Conservation (phyloP, 2,329 filamentous ascomycete species). For the Cercospora brassicicola region DNA sequence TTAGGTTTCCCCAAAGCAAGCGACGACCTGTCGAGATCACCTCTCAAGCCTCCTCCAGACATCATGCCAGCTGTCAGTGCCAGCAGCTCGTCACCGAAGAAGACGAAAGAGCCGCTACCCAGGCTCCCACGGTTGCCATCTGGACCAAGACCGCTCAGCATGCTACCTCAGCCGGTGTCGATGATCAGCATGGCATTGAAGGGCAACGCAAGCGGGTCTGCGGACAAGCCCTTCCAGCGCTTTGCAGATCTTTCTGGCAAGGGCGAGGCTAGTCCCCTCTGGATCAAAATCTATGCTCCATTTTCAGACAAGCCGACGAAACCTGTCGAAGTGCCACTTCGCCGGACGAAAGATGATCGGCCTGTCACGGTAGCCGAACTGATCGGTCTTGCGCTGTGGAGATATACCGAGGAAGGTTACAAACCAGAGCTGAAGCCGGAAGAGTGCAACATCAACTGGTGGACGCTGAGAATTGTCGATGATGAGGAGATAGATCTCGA, state of each 20-base stretch:
- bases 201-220: conserved; percentile 52
- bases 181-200: conserved; percentile 59
- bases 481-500: conserved; percentile 83
- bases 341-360: conserved; percentile 67
- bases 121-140: conserved; percentile 68
- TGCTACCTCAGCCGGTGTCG: conserved; percentile 69
- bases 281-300: conserved; percentile 74
- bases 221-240: conserved; percentile 68
- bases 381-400: conserved; percentile 76
- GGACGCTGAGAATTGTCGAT: conserved; percentile 80
- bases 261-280: conserved; percentile 73
- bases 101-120: conserved; percentile 57
- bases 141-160: conserved; percentile 66
- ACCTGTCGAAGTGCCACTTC: conserved; percentile 70
- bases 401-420: conserved; percentile 73
- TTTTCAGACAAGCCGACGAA: conserved; percentile 65
- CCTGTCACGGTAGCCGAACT: conserved; percentile 73
- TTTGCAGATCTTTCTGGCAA: conserved; percentile 77
- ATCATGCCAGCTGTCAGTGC: conserved; percentile 47
- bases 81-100: conserved; percentile 58
- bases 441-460: conserved; percentile 76
- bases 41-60: conserved; percentile 46
- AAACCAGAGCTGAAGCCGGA: conserved; percentile 65
- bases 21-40: conserved; percentile 51
- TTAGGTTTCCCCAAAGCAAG: conserved; percentile 60